Conservation (phyloP, 176 grass and related monocot genomes). For the Phoenix roebelenii region DNA sequence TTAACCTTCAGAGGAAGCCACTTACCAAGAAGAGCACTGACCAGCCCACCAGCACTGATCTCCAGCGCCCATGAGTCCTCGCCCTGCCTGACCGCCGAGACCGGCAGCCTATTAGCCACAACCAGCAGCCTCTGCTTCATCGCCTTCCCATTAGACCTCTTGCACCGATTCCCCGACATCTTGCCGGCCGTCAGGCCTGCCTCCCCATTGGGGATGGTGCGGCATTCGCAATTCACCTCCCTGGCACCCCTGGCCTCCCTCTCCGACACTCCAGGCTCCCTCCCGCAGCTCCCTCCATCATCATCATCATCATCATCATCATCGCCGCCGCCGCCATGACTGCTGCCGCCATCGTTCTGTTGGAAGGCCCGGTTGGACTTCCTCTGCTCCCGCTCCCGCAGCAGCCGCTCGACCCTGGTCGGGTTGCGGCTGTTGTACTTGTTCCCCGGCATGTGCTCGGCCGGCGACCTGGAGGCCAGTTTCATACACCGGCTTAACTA, state of each 20-base stretch:
- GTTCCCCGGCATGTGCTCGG: not conserved
- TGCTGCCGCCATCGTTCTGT: not conserved
- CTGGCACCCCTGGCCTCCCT: not conserved
- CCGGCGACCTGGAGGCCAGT: not conserved
- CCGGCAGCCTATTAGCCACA: conserved; percentile 87
- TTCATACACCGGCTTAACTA: not conserved
- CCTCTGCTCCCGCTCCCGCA: not conserved
- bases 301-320: not conserved
- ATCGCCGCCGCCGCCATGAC: not conserved
- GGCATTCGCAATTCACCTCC: not conserved
- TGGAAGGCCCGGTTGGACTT: not conserved
- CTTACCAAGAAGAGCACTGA: conserved; percentile 89
- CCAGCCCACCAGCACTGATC: conserved; percentile 89
- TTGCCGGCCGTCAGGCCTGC: not conserved
- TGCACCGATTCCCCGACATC: conserved; percentile 7
- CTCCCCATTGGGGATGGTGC: not conserved
- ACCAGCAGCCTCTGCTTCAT: conserved; percentile 99
- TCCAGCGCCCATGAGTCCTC: conserved; percentile 92
- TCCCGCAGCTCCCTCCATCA: not conserved
- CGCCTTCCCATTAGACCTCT: conserved; percentile 19
- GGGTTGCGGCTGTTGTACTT: not conserved
- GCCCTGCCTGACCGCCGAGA: conserved; percentile 77
- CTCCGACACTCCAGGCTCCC: not conserved
- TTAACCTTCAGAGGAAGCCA: not conserved
- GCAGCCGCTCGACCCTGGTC: not conserved